phyloP scores from a whole-genome alignment of 768 basidiomycete genomes.

The Tylopilus felleus region DNA sequence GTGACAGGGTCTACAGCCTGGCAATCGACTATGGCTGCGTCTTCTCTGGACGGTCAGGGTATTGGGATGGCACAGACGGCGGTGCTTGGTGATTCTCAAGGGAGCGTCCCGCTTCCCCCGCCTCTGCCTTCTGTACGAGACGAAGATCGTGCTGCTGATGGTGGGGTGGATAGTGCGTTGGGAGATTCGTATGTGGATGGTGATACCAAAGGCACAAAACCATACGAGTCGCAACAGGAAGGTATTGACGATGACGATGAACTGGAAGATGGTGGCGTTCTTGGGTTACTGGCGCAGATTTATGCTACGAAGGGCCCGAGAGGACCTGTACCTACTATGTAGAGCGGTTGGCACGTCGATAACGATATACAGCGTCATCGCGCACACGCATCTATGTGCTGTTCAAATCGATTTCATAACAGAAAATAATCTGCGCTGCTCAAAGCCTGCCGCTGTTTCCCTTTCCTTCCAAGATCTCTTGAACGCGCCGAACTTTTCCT shows the following conservation, averaged over 20 bases:
- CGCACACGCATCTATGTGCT: neutral
- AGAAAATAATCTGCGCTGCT: neutral
- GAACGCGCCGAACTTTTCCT: slow-evolving; percentile 75
- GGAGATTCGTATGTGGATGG: slow-evolving; percentile 76
- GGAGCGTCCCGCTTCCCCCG: slow-evolving; percentile 37
- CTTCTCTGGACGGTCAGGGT: slow-evolving; percentile 39
- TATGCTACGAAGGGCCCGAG: slow-evolving; percentile 59
- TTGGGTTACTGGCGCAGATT: slow-evolving; percentile 84
- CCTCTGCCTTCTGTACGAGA: slow-evolving; percentile 31
- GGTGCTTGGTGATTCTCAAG: slow-evolving; percentile 73
- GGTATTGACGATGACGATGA: slow-evolving; percentile 59
- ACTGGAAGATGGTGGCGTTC: slow-evolving; percentile 76
- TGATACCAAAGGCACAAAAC: slow-evolving; percentile 38
- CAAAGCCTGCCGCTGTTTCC: neutral
- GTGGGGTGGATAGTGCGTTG: slow-evolving; percentile 57
- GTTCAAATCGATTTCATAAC: neutral
- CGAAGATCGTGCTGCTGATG: slow-evolving; percentile 50
- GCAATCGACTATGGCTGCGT: slow-evolving; percentile 42
- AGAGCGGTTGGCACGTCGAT: slow-evolving; percentile 1
- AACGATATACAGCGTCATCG: neutral
- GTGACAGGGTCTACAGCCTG: slow-evolving; percentile 47
- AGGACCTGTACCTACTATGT: slow-evolving; percentile 45
- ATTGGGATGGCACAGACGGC: slow-evolving; percentile 63
- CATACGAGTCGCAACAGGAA: slow-evolving; percentile 40
- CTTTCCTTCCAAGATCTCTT: slow-evolving; percentile 62